Conservation (phyloP, 2,329 filamentous ascomycete species). For the Nemania serpens region DNA sequence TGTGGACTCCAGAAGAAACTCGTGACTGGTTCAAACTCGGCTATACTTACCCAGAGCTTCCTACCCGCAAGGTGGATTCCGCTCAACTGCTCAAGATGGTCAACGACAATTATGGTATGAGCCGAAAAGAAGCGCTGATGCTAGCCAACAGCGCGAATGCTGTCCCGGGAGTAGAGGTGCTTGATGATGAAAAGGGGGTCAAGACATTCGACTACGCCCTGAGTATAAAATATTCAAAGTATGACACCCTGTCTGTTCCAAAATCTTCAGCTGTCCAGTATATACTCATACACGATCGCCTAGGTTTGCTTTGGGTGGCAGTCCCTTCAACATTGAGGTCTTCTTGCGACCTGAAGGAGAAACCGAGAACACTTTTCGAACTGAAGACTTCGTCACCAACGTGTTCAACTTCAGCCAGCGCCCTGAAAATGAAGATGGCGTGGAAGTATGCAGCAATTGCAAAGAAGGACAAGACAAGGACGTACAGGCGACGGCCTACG, state of each 20-base stretch:
- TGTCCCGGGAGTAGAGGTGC: conserved; percentile 11
- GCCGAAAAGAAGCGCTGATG: conserved; percentile 17
- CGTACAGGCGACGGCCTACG: conserved; percentile 21
- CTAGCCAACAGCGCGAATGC: conserved; percentile 10
- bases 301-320: conserved; percentile 27
- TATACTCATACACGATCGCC: background rate
- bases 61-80: conserved; percentile 13
- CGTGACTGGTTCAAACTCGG: conserved; percentile 23
- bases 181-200: conserved; percentile 4
- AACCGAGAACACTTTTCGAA: conserved; percentile 14
- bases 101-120: conserved; percentile 24
- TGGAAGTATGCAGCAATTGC: conserved; percentile 28
- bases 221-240: conserved; percentile 28
- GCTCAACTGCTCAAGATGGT: conserved; percentile 18
- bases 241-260: background rate
- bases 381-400: conserved; percentile 24
- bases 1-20: conserved; percentile 22
- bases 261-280: background rate
- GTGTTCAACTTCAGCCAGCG: conserved; percentile 28
- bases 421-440: conserved; percentile 19
- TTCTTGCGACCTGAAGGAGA: conserved; percentile 21
- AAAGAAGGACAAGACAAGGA: conserved; percentile 17
- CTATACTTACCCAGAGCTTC: conserved; percentile 28
- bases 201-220: conserved; percentile 25
- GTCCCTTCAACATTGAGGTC: conserved; percentile 26